Percentiles rank a stretch among this genome's conserved stretches.
phyloP scores from a whole-genome alignment of 2,329 filamentous ascomycete genomes.

The Aspergillus ochraceus region DNA sequence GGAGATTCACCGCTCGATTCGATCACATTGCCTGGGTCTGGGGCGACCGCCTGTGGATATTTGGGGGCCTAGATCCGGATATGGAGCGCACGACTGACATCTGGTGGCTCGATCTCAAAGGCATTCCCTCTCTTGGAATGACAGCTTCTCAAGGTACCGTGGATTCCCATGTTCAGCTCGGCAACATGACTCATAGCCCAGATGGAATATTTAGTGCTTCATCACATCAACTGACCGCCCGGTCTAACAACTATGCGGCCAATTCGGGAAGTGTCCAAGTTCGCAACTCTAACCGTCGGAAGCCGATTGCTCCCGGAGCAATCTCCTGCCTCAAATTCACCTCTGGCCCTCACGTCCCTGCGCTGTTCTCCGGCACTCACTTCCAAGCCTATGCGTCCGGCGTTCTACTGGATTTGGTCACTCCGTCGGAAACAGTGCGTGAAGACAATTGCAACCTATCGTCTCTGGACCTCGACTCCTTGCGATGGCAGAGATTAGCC shows the following conservation, averaged over 20 bases:
- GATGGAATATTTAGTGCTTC: slow-evolving; percentile 38
- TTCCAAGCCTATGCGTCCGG: slow-evolving; percentile 95
- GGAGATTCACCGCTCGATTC: slow-evolving; percentile 92
- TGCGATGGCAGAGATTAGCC: slow-evolving; percentile 93
- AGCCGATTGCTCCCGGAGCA: slow-evolving; percentile 71
- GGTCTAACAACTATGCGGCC: slow-evolving; percentile 65
- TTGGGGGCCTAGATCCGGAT: slow-evolving; percentile 89
- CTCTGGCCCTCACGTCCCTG: slow-evolving; percentile 80
- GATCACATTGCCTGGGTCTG: slow-evolving; percentile 96
- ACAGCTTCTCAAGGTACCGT: slow-evolving; percentile 59
- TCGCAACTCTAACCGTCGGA: slow-evolving; percentile 51
- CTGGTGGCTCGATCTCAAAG: slow-evolving; percentile 96
- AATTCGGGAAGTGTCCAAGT: slow-evolving; percentile 65
- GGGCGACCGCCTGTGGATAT: slow-evolving; percentile 91
- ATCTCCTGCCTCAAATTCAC: slow-evolving; percentile 90
- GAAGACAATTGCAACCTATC: slow-evolving; percentile 88
- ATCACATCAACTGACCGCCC: slow-evolving; percentile 36
- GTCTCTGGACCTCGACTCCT: slow-evolving; percentile 77
- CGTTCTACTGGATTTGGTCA: slow-evolving; percentile 89
- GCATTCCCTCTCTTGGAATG: slow-evolving; percentile 79
- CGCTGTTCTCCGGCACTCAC: slow-evolving; percentile 86
- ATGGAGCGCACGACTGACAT: slow-evolving; percentile 97
- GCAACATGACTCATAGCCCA: slow-evolving; percentile 40
- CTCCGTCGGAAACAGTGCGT: slow-evolving; percentile 82
- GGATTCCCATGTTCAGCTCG: slow-evolving; percentile 38